These are phyloP conservation scores for Elsinoe australis DNA, from an alignment of 2,329 filamentous ascomycete genomes.

Conservation along the genomic window DNA sequence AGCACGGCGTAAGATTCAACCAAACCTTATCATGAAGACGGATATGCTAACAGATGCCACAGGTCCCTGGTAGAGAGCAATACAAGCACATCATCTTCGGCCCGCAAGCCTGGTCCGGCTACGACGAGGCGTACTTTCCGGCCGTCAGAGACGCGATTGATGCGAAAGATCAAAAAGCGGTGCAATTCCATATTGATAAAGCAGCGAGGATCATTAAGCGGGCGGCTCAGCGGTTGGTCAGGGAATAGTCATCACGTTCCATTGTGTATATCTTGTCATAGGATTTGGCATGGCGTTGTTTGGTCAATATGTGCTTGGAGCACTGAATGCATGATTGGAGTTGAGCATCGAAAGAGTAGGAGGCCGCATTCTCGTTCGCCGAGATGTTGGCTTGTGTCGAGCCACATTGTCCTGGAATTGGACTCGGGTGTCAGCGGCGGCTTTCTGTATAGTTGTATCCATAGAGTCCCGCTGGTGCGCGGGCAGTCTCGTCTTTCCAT, in stretches of 20 bases:
- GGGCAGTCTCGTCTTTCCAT: too few species aligned
- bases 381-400: too few species aligned
- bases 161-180: slow-evolving; percentile 59
- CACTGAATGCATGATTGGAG: slow-evolving; percentile 1
- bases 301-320: neutral
- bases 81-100: slow-evolving; percentile 92
- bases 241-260: neutral
- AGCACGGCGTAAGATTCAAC: slow-evolving; percentile 60
- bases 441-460: too few species aligned
- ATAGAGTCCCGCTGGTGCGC: too few species aligned
- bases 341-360: slow-evolving; percentile 1
- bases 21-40: neutral
- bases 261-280: neutral
- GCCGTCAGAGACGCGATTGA: slow-evolving; percentile 76
- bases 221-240: slow-evolving; percentile 49
- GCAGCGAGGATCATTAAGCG: slow-evolving; percentile 59
- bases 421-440: too few species aligned
- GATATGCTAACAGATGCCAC: slow-evolving; percentile 20
- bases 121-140: slow-evolving; percentile 65
- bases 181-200: slow-evolving; percentile 61
- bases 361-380: too few species aligned
- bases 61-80: slow-evolving; percentile 80
- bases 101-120: slow-evolving; percentile 67
- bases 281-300: slow-evolving; percentile 6
- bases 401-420: too few species aligned